A percentile compares a stretch with the other conserved stretches of the same genome.
These are phyloP conservation scores for Mycena crocata DNA, from an alignment of 768 basidiomycete genomes.

Conservation along the genomic window DNA sequence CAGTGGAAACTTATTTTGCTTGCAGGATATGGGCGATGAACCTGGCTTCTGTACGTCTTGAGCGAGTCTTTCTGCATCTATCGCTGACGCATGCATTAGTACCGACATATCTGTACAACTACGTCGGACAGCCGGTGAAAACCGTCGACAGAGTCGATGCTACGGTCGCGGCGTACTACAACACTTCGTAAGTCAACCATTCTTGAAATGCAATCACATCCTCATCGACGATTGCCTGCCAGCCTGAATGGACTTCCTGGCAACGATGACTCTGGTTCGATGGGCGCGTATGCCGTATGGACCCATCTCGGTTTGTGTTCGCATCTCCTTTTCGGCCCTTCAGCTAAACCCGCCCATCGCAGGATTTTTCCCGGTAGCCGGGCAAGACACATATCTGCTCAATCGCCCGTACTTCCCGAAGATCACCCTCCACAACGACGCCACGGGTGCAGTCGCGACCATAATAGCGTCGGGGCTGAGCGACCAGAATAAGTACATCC, in stretches of 20 bases:
- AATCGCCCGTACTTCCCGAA: slow-evolving; percentile 34
- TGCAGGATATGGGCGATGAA: slow-evolving; percentile 32
- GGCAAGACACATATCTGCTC: slow-evolving; percentile 33
- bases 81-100: slow-evolving; percentile 7
- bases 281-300: slow-evolving; percentile 34
- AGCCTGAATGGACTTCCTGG: slow-evolving; percentile 26
- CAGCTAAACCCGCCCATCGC: background rate
- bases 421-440: slow-evolving; percentile 30
- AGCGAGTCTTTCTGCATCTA: background rate
- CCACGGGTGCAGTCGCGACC: slow-evolving; percentile 19
- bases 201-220: background rate
- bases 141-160: slow-evolving; percentile 32
- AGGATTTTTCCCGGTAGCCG: slow-evolving; percentile 34
- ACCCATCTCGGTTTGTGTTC: slow-evolving; percentile 29
- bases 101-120: slow-evolving; percentile 34
- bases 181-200: slow-evolving; percentile 19
- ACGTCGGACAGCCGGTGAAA: slow-evolving; percentile 30
- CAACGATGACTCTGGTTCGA: slow-evolving; percentile 31
- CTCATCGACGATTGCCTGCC: background rate
- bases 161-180: slow-evolving; percentile 14
- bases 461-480: slow-evolving; percentile 19
- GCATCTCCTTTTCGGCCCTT: background rate
- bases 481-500: slow-evolving; percentile 27
- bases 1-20: background rate
- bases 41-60: slow-evolving; percentile 28